Base-by-base conservation (phyloP, 2,329 filamentous ascomycete species). In the Stachybotrys elegans region DNA sequence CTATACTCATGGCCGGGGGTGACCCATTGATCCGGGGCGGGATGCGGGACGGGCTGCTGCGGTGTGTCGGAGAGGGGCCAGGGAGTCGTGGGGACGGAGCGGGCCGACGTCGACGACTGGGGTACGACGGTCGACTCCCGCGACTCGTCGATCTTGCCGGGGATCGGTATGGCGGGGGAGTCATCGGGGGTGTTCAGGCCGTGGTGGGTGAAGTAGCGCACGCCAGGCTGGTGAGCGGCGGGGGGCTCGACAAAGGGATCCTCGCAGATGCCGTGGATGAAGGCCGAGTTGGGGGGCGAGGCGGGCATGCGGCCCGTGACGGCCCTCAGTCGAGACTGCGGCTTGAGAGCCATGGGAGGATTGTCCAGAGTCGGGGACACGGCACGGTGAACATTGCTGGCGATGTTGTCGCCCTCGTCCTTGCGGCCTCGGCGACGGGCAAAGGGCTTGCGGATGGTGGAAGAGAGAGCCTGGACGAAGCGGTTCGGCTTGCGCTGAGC, bases 401-500 rank as follows among this genome's bases (percentile, higher is more conserved):
- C 11, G 11, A 12, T 11, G n/a, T 29, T 11, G 25, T 29, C 11
- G 25, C n/a, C 11, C 25, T 29, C 14, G 14, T 34, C 14, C 49
- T 62, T 65, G 27, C 56, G 57, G 21, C 48, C 45, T 44, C 57
- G 63, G 43, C 62, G 58, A 42, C 67, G 50, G 31, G 57, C 62
- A 17, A 61, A 61, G 20, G 67, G 66, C 51, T 68, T 69, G 42
- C 63, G 61, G 37, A 69, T 57, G 4, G 66, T 69, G 25, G 68
- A 69, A 11, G 66, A 65, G 29, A 70, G 57, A 29, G 25, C 25
- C 40, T 69, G 63, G 48, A 70, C 62, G 43, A 70, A 63, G 48
- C 61, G 68, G 50, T 67, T 69, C 22, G 61, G 54, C 51, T 61
- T 66, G 42, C 61, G 59, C 22, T 45, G 48, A 16, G 43, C 51